Evolutionary conservation across 306 rosid species (phyloP), one percentile per base, ranked within the genome.

Genomic region (Rosa rugosa): DNA sequence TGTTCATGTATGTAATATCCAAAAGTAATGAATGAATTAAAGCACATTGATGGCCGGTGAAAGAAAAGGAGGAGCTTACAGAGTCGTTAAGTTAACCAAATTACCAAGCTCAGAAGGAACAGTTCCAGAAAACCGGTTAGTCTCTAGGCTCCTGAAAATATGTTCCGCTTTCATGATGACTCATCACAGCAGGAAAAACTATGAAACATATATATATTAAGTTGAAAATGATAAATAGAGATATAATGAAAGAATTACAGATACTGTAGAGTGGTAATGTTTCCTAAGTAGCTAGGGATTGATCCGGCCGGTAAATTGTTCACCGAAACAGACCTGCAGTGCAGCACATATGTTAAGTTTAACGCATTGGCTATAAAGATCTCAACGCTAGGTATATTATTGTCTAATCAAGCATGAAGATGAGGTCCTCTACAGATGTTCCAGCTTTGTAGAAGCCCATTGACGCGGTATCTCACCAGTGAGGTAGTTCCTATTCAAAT

Each of bases 261-360:
- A 25, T 13, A 47, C 10, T 0, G 10, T 11, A 78, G 76, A 47
- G 63, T 57, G 44, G 77, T 78, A 44, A 82, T 54, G 1, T 57
- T 68, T 82, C 85, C 85, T 45, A 78, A 9, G 76, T 11, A 83
- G 25, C 14, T 65, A 41, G 80, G 82, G 45, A 83, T 47, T 60
- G 77, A 49, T 34, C 85, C 85, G 9, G 41, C 69, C 25, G 82
- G 41, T 18, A 83, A 73, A 16, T 78, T 83, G 85, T 83, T 83
- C 12, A 59, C 41, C 5, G 42, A 13, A 63, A 63, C 42, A 34
- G 73, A 57, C 82, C 82, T 72, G 65, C 64, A 72, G 22, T 47
- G 49, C 53, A 49, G 68, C 65, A 36, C 73, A 50, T 76, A 25
- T 77, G 17, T 50, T 77, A 6, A 49, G 50, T 50, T 36, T 45